Evolutionary conservation across 805 yeast genomes (phyloP), one percentile per base, ranked within the genome.

Genomic region (Myxozyma melibiosi): DNA sequence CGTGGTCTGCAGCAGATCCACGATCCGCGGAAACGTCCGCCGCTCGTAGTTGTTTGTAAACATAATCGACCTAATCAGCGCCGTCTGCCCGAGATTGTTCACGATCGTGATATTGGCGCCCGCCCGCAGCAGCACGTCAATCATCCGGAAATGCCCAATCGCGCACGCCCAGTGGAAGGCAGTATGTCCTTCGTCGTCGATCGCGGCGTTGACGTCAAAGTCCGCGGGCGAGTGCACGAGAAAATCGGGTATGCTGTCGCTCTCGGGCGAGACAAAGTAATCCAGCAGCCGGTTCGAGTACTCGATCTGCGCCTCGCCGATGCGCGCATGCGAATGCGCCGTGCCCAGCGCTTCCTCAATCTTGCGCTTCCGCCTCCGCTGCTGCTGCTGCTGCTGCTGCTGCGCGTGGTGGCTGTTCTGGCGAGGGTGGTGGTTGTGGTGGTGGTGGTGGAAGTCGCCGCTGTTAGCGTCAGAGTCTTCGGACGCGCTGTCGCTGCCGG

Each of bases 101-200:
- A 80, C 72, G 2, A 78, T 77, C 44, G 78, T 72, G 54, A 82
- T 80, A 72, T 84, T 81, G 2, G 96, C 94, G 3, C 96, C 96
- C 38, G 85, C 82, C 28, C 83, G 77, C 30, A 89, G 73, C 40
- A 94, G 77, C 13, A 90, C 80, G 64, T 86, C 94, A 54, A 89
- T 84, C 73, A 91, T 84, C 45, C 80, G 80, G 33, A 86, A 73
- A 69, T 85, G 88, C 2, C 98, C 99, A 81, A 94, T 90, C 0
- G 98, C 87, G 58, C 97, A 90, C 0, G 98, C 96, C 97, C 98
- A 94, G 72, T 94, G 99, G 65, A 94, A 84, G 1, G 96, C 86
- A 0, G 97, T 88, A 68, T 94, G 95, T 1, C 96, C 95, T 68
- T 94, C 97, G 57, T 88, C 91, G 70, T 94, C 99, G 25, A 94